Evolutionary conservation across 345 rosid genomes (phyloP).

Genomic region (Syzygium aromaticum): DNA sequence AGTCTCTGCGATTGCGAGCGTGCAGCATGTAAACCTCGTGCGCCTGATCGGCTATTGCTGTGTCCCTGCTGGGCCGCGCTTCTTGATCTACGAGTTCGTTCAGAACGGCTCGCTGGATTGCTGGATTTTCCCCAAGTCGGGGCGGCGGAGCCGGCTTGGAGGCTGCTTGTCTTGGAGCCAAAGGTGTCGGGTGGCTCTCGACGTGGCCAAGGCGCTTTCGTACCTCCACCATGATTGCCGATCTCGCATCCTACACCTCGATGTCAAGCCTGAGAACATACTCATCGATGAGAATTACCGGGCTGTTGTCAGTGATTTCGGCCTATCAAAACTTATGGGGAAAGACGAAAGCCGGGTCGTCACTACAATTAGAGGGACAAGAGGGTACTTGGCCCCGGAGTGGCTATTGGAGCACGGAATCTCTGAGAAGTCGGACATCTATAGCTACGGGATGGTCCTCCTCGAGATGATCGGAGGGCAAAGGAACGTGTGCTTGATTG

Average conservation of each 20-base stretch:
- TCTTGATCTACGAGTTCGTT: conserved; percentile 55
- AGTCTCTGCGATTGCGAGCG: conserved; percentile 63
- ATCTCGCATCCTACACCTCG: conserved; percentile 53
- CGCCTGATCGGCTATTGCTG: conserved; percentile 56
- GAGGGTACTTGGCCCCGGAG: conserved; percentile 66
- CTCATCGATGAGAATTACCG: conserved; percentile 44
- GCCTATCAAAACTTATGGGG: conserved; percentile 52
- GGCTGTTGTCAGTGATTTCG: conserved; percentile 53
- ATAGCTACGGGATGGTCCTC: conserved; percentile 68
- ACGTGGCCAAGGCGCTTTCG: conserved; percentile 56
- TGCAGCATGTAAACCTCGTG: conserved; percentile 58
- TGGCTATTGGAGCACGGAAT: conserved; percentile 58
- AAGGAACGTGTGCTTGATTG: conserved; percentile 35
- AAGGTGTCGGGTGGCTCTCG: conserved; percentile 53
- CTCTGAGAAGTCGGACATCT: conserved; percentile 67
- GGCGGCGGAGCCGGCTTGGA: conserved; percentile 7
- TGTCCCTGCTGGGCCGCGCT: conserved; percentile 26
- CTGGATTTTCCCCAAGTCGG: conserved; percentile 47
- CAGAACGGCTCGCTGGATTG: conserved; percentile 49
- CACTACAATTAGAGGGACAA: conserved; percentile 60
- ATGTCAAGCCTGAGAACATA: conserved; percentile 66
- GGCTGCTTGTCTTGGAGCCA: conserved; percentile 70
- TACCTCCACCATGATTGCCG: conserved; percentile 78
- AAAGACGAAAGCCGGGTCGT: conserved; percentile 50
- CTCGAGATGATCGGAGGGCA: conserved; percentile 65